A percentile compares a stretch with the other conserved stretches of the same genome.
Evolutionary conservation across 305 asterid species (phyloP).

Genomic region (Fraxinus latifolia): DNA sequence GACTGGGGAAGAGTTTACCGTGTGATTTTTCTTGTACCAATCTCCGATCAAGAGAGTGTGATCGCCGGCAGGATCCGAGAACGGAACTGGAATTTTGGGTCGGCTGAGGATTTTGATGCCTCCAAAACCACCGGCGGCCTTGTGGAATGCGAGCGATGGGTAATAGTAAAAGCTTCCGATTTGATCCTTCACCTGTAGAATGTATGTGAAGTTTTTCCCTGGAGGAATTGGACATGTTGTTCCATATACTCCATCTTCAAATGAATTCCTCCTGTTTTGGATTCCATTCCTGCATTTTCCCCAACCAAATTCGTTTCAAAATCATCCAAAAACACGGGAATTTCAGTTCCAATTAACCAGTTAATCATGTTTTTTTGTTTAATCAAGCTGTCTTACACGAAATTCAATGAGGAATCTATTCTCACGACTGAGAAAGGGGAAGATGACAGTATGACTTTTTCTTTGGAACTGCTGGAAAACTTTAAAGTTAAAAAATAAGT

Average conservation of each 20-base stretch:
- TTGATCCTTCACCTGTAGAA: constrained; percentile 92
- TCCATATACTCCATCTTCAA: constrained; percentile 78
- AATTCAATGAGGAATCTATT: background rate
- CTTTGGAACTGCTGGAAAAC: too few relatives aligned
- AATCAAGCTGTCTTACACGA: background rate
- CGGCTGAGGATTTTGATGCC: constrained; percentile 71
- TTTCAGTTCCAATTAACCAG: background rate
- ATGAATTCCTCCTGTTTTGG: constrained; percentile 80
- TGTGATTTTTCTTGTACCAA: constrained; percentile 85
- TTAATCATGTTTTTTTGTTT: background rate
- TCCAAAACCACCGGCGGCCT: constrained; percentile 94
- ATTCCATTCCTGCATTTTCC: constrained; percentile 62
- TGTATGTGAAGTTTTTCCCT: constrained; percentile 75
- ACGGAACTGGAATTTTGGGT: constrained; percentile 83
- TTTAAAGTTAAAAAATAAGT: too few relatives aligned
- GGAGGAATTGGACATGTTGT: constrained; percentile 97
- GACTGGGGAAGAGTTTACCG: constrained; percentile 38
- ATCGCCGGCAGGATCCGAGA: constrained; percentile 67
- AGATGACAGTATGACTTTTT: background rate
- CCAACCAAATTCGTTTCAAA: background rate
- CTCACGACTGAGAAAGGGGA: background rate
- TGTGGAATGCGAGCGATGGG: constrained; percentile 87
- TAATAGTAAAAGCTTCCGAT: constrained; percentile 89
- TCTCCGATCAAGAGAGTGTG: constrained; percentile 68
- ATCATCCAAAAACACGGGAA: background rate